Percentiles rank a stretch among this genome's conserved stretches.
Conservation (phyloP, 1,284 basidiomycete genomes). For the Leccinum pachyderme region DNA sequence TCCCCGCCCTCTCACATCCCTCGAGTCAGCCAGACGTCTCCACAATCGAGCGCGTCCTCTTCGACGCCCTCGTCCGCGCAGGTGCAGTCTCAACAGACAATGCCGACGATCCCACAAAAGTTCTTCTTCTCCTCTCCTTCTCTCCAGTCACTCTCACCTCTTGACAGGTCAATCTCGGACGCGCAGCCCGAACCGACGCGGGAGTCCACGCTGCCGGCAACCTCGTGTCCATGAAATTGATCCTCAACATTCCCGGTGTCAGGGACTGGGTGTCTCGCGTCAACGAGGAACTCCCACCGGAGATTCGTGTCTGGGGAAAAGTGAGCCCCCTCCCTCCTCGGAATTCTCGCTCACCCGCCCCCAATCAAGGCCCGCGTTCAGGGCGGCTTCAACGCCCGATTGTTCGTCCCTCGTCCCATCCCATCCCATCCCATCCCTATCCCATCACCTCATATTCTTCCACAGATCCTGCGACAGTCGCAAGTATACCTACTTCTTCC, state of each 20-base stretch:
- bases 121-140: conserved; percentile 24
- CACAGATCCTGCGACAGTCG: conserved; percentile 85
- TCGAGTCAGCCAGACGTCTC: conserved; percentile 53
- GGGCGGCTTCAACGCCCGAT: conserved; percentile 90
- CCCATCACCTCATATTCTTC: conserved; percentile 11
- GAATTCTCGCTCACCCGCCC: not conserved
- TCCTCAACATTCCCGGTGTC: conserved; percentile 71
- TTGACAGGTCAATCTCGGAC: conserved; percentile 72
- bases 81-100: conserved; percentile 95
- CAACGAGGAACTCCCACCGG: conserved; percentile 84
- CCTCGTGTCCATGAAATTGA: conserved; percentile 89
- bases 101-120: conserved; percentile 88
- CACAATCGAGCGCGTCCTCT: conserved; percentile 92
- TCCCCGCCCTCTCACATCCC: not conserved
- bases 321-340: conserved; percentile 40
- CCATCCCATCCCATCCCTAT: too few relatives aligned
- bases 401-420: conserved; percentile 46
- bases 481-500: conserved; percentile 97
- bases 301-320: conserved; percentile 92
- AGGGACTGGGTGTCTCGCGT: conserved; percentile 72
- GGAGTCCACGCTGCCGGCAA: conserved; percentile 98
- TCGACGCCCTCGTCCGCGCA: conserved; percentile 83
- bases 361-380: conserved; percentile 65
- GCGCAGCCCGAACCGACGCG: conserved; percentile 94
- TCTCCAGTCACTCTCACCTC: conserved; percentile 1